Evolutionary conservation across 768 basidiomycete species (phyloP), one percentile per base, ranked within the genome.

Genomic region (Cubamyces sp.): DNA sequence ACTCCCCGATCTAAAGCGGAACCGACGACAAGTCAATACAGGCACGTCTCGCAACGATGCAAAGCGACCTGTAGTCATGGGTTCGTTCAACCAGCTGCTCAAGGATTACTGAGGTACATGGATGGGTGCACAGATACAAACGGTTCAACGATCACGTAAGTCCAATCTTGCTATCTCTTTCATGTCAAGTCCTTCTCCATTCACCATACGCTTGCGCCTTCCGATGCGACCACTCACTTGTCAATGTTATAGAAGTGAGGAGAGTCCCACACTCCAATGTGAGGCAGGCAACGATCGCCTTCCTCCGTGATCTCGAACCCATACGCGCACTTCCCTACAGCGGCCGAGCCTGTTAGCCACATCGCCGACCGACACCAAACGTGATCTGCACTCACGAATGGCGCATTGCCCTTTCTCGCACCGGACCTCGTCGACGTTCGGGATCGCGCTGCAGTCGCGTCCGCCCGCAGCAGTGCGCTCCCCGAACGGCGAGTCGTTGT

Each of bases 381-480:
- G 28, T 14, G 7, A 3, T 3, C 26, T 16, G 48, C 25, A 73
- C 71, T 69, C 68, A 78, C 79, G 70, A 54, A 81, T 76, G 25
- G 74, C 39, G 65, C 80, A 82, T 30, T 66, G 45, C 11, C 78
- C 75, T 12, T 63, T 61, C 2, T 63, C 59, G 69, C 79, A 80
- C 8, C 68, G 61, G 16, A 81, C 77, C 4, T 68, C 58, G 53
- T 75, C 73, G 9, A 78, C 77, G 50, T 77, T 70, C 18, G 77
- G 74, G 62, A 81, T 80, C 9, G 71, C 69, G 55, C 77, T 79
- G 69, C 81, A 82, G 68, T 81, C 80, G 41, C 78, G 65, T 1
- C 79, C 80, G 15, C 71, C 72, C 16, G 69, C 74, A 8, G 55
- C 59, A 39, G 68, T 69, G 26, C 53, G 57, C 54, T 66, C 57